Evolutionary conservation across 441 rosid genomes (phyloP).

Genomic region (Euphorbia celastroides): DNA sequence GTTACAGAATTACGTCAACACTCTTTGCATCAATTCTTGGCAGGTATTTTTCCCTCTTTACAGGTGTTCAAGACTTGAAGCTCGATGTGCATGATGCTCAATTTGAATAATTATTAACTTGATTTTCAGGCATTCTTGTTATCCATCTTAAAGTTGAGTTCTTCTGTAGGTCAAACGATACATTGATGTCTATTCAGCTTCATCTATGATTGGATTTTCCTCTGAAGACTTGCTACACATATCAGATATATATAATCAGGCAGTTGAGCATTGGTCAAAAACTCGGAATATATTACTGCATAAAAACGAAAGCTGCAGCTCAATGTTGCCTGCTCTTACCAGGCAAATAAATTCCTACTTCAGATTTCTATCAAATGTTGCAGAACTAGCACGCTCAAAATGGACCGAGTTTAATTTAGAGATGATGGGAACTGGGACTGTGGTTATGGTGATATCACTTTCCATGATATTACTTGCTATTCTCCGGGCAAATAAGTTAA

Average conservation of each 20-base stretch:
- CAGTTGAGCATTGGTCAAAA: slow-evolving; percentile 50
- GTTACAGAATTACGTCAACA: slow-evolving; percentile 58
- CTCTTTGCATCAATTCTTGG: slow-evolving; percentile 88
- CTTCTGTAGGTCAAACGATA: slow-evolving; percentile 76
- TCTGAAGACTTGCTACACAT: slow-evolving; percentile 62
- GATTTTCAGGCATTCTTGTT: not conserved
- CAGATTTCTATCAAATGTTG: slow-evolving; percentile 61
- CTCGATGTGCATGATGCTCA: not conserved
- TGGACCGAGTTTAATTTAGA: slow-evolving; percentile 92
- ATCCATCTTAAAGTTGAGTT: slow-evolving; percentile 8
- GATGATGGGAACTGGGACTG: slow-evolving; percentile 78
- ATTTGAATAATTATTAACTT: not conserved
- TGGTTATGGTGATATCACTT: slow-evolving; percentile 56
- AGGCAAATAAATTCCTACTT: slow-evolving; percentile 54
- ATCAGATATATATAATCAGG: slow-evolving; percentile 57
- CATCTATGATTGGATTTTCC: slow-evolving; percentile 95
- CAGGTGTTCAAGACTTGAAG: not conserved
- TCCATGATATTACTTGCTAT: slow-evolving; percentile 42
- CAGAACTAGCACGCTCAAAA: slow-evolving; percentile 85
- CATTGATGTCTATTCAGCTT: slow-evolving; percentile 79
- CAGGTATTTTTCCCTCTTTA: slow-evolving; percentile 52
- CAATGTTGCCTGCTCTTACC: slow-evolving; percentile 33
- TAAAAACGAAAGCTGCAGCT: slow-evolving; percentile 31
- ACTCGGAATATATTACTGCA: slow-evolving; percentile 28
- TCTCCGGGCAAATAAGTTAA: slow-evolving; percentile 27